Evolutionary conservation across 164 flowering plant species (phyloP), one percentile per base, ranked within the genome.

Genomic region (Annona cherimola): DNA sequence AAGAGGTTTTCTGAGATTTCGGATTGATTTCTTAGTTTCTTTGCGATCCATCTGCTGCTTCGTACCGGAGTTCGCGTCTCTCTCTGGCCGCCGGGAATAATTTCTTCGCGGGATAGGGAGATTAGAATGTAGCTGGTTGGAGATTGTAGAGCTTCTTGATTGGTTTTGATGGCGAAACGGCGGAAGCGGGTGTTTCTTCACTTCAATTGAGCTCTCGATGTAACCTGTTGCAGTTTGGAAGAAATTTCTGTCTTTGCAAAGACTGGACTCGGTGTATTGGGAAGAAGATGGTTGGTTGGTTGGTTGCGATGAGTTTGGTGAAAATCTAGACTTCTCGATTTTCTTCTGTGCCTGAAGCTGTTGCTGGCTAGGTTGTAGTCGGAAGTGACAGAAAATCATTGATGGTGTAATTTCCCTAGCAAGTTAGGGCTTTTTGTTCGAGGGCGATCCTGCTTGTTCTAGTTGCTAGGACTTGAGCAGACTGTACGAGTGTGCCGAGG

Each of bases 371-470:
- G 43, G 35, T 26, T 20, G 6, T 5, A 63, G 66, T 63, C 41
- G 66, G 35, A 35, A 18, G 9, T 26, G 66, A 42, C 43, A 42
- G 43, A 26, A 26, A 50, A 9, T 50, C 14, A 50, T 50, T 0
- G 57, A 50, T 50, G 9, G 3, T 2, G 57, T 50, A 9, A 16
- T 50, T 50, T 50, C 14, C 14, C 18, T 50, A 9, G 9, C 57
- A 50, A 50, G 3, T 2, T 44, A 63, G 41, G 44, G 43, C 20
- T 62, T 42, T 65, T 46, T 2, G 42, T 39, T 55, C 45, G 69
- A 18, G 68, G 54, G 41, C 35, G 74, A 68, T 69, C 71, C 42
- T 61, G 19, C 67, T 71, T 57, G 75, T 62, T 74, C 64, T 66
- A 70, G 4, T 42, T 40, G 41, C 2, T 54, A 69, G 40, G 40